Evolutionary conservation across 768 basidiomycete genomes (phyloP), one percentile per base, ranked within the genome.

Genomic region (Rhizopogon sp.): DNA sequence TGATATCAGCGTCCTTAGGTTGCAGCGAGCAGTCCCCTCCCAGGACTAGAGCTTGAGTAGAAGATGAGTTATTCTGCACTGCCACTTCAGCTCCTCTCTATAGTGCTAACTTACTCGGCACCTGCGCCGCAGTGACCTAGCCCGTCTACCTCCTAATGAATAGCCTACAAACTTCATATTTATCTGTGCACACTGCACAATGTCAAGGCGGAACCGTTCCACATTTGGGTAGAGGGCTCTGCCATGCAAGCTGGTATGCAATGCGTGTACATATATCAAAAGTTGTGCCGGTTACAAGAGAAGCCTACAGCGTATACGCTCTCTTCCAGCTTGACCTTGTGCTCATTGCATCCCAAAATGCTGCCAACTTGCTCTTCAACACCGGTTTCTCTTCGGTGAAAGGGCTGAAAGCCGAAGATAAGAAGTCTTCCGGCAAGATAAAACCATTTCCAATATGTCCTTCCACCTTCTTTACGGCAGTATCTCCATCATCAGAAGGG

Each of bases 281-380:
- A 14, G 33, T 25, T 40, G 39, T n/a, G 39, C 16, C n/a, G 8
- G 17, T 40, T n/a, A 40, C 39, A 6, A 25, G 13, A 39, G 3
- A 39, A 14, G 17, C 11, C 29, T 22, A 22, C 9, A 20, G 56
- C 41, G 20, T 53, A 64, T 83, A 88, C 54, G 89, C 79, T 60
- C 77, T 79, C 70, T 83, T 79, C 83, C 87, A 91, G 70, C 88
- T 90, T n/a, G 72, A 67, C 57, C 90, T 69, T 62, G 78, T 75
- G 61, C 77, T 76, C 66, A 89, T 74, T 3, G 74, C 75, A 58
- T 87, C 82, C 89, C 91, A 94, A 66, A 90, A 90, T 33, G 73
- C 76, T 1, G 72, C 78, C n/a, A 93, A 53, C 68, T 85, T 90
- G 55, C 70, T 76, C 54, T 76, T 74, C 13, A 74, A 58, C 17